These are phyloP conservation scores for Zarea fungicola DNA, from an alignment of 2,329 filamentous ascomycete species.

Conservation along the genomic window DNA sequence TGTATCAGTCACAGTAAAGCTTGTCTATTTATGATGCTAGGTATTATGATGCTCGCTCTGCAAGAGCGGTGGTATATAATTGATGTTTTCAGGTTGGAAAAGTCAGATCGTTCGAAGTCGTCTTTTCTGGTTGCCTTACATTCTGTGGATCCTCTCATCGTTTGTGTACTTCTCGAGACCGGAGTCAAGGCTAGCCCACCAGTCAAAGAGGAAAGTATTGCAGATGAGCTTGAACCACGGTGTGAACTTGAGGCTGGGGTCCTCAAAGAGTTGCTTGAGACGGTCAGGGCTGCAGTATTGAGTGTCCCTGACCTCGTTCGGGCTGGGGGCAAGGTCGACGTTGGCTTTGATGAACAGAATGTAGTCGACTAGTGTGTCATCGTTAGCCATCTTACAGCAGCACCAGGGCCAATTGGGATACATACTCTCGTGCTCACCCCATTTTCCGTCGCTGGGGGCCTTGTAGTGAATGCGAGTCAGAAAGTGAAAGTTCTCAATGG, in stretches of 20 bases:
- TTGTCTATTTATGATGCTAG: background rate
- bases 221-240: slow-evolving; percentile 99
- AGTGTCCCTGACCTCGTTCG: slow-evolving; percentile 83
- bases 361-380: slow-evolving; percentile 69
- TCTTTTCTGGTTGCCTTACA: slow-evolving; percentile 40
- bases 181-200: slow-evolving; percentile 83
- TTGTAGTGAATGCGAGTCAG: slow-evolving; percentile 97
- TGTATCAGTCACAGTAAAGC: background rate
- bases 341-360: slow-evolving; percentile 97
- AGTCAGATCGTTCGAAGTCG: background rate
- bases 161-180: slow-evolving; percentile 81
- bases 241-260: slow-evolving; percentile 79
- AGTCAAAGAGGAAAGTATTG: slow-evolving; percentile 94
- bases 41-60: slow-evolving; percentile 6
- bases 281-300: slow-evolving; percentile 79
- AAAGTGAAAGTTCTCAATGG: slow-evolving; percentile 86
- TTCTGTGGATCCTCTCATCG: slow-evolving; percentile 82
- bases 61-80: slow-evolving; percentile 9
- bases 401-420: slow-evolving; percentile 17
- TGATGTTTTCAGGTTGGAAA: background rate
- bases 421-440: slow-evolving; percentile 98
- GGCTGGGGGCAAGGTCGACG: slow-evolving; percentile 75
- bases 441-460: slow-evolving; percentile 92
- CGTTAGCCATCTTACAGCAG: background rate
- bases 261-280: slow-evolving; percentile 78